Conservation (phyloP, 73 alveolate genomes). For the Diophrys appendiculata region DNA sequence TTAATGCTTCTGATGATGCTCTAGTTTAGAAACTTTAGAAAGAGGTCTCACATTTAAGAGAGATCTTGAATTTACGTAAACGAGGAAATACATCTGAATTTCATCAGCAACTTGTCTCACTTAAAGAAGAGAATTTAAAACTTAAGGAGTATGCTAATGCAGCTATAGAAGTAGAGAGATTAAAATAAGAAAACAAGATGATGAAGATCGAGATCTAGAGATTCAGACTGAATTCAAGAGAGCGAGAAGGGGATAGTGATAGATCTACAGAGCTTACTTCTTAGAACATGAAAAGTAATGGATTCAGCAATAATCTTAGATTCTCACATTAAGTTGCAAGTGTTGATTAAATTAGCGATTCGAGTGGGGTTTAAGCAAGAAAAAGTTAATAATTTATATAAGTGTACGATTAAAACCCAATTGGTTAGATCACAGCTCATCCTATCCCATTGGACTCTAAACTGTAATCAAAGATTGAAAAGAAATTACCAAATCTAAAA, state of each 20-base stretch:
- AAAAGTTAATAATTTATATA: not conserved
- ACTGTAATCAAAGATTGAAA: too few relatives aligned
- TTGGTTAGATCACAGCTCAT: too few relatives aligned
- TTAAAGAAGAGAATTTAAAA: constrained; percentile 51
- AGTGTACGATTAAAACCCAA: too few relatives aligned
- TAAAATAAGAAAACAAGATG: constrained; percentile 59
- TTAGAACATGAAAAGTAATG: not conserved
- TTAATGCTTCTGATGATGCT: constrained; percentile 60
- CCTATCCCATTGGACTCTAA: too few relatives aligned
- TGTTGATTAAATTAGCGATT: not conserved
- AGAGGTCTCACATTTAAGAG: constrained; percentile 65
- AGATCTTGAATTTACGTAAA: constrained; percentile 31
- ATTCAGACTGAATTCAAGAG: constrained; percentile 3
- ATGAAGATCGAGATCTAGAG: constrained; percentile 55
- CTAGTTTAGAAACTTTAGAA: constrained; percentile 58
- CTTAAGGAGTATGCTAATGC: constrained; percentile 35
- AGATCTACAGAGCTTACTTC: not conserved
- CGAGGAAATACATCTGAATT: constrained; percentile 44
- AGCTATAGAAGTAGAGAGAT: constrained; percentile 44
- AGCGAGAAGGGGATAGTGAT: not conserved
- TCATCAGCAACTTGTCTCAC: constrained; percentile 27
- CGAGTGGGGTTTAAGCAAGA: constrained; percentile 3
- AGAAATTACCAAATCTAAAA: too few relatives aligned
- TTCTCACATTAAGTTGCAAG: not conserved
- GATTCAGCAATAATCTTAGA: not conserved